phyloP scores from a whole-genome alignment of 2,329 filamentous ascomycete species.

The Ophiostoma himal-ulmi region DNA sequence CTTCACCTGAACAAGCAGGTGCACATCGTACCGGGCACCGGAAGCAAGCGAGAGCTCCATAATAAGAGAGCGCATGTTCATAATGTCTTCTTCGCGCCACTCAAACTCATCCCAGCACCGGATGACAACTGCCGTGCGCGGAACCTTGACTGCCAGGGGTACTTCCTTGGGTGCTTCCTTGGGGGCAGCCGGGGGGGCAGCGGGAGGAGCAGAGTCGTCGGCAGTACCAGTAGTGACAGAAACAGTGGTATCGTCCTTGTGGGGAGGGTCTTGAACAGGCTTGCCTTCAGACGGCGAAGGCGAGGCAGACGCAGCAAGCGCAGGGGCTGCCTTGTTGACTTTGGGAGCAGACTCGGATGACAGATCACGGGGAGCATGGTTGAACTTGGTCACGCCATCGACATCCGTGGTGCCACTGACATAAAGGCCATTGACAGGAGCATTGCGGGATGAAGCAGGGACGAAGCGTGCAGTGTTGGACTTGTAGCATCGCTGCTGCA shows the following conservation, averaged over 20 bases:
- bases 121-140: conserved; percentile 72
- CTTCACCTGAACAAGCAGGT: conserved; percentile 79
- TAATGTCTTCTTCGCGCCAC: conserved; percentile 73
- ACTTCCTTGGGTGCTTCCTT: conserved; percentile 3
- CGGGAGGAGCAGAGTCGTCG: conserved; percentile 26
- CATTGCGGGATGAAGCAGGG: conserved; percentile 37
- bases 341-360: neutral
- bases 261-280: neutral
- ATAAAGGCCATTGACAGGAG: conserved; percentile 47
- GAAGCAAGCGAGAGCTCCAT: conserved; percentile 74
- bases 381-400: neutral
- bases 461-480: conserved; percentile 67
- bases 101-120: conserved; percentile 75
- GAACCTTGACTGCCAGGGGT: conserved; percentile 26
- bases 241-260: conserved; percentile 7
- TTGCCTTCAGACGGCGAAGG: neutral
- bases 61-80: conserved; percentile 78
- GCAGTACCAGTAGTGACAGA: neutral
- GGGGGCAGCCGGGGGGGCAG: neutral
- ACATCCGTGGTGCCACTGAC: conserved; percentile 31
- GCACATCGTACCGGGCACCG: conserved; percentile 79
- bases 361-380: conserved; percentile 7
- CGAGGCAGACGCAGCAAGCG: neutral
- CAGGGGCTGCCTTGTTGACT: neutral
- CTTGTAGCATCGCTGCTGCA: conserved; percentile 66